Percentiles rank a stretch among this genome's conserved stretches.
These are phyloP conservation scores for Candida insectorum DNA, from an alignment of 805 yeast species.

Conservation along the genomic window DNA sequence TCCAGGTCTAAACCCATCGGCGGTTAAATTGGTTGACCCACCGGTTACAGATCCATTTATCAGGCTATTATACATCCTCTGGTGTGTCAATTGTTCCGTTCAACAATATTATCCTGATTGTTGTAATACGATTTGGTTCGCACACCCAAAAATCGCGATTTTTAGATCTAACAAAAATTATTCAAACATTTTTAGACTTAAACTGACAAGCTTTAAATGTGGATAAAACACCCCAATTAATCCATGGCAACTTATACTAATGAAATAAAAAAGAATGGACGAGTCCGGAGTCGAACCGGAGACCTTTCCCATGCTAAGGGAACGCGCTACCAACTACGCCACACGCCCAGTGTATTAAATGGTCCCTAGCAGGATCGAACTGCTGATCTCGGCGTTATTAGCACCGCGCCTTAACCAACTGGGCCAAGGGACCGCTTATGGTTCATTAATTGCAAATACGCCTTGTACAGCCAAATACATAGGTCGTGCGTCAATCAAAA, in stretches of 20 bases:
- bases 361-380: conserved; percentile 89
- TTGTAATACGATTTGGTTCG: background rate
- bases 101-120: background rate
- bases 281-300: conserved; percentile 45
- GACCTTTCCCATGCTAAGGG: conserved; percentile 50
- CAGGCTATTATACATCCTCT: background rate
- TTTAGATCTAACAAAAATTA: background rate
- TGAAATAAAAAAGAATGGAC: conserved; percentile 26
- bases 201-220: background rate
- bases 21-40: background rate
- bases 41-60: background rate
- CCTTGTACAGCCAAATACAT: too few species aligned
- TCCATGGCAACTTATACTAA: too few species aligned
- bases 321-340: conserved; percentile 51
- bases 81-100: background rate
- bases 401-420: conserved; percentile 55
- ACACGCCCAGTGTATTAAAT: conserved; percentile 39
- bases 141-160: background rate
- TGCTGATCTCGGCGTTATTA: conserved; percentile 68
- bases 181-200: too few species aligned
- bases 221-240: background rate
- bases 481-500: too few species aligned
- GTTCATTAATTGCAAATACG: too few species aligned
- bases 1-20: background rate
- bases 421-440: conserved; percentile 58